Evolutionary conservation across 1,284 basidiomycete genomes (phyloP), one percentile per base, ranked within the genome.

Genomic region (Phylloporus sp.): DNA sequence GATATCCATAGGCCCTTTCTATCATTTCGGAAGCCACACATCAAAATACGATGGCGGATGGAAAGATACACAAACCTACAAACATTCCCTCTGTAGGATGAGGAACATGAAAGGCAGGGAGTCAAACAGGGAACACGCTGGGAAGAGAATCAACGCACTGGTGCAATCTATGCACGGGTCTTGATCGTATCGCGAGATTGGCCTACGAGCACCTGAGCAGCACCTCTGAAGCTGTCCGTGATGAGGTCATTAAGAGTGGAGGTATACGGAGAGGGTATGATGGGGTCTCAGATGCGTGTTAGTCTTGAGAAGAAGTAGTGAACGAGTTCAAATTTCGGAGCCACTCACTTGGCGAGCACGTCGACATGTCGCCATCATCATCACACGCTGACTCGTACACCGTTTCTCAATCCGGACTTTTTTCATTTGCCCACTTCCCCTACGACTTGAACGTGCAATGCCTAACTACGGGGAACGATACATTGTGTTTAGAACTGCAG

Each of bases 1-100:
- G 64, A n/a, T n/a, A n/a, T n/a, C n/a, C 86, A 95, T 90, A 0
- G 96, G 95, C 7, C 95, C 95, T 84, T 91, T 95, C 92, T 95
- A 62, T 24, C 52, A 31, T 56, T 28, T 7, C 37, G 42, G 42
- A 56, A 34, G 22, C 12, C 12, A 47, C 32, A 10, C 39, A 28
- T 29, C 34, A n/a, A 6, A 28, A 56, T 40, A 5, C n/a, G 22
- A 54, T 3, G 5, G 39, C 5, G 49, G 42, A 3, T n/a, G 4
- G 17, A 37, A 53, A 15, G 47, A 51, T 34, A n/a, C n/a, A n/a
- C n/a, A 26, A 34, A 85, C 90, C 81, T 75, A 92, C 92, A 82
- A 93, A 93, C 90, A 91, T 91, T 28, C 84, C 90, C 78, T 86
- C 91, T 94, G 49, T 31, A 58, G 52, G 54, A 1, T 50, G 29